Evolutionary conservation across 2,329 filamentous ascomycete genomes (phyloP), one percentile per base, ranked within the genome.

Genomic region (Diaporthe humulicola): DNA sequence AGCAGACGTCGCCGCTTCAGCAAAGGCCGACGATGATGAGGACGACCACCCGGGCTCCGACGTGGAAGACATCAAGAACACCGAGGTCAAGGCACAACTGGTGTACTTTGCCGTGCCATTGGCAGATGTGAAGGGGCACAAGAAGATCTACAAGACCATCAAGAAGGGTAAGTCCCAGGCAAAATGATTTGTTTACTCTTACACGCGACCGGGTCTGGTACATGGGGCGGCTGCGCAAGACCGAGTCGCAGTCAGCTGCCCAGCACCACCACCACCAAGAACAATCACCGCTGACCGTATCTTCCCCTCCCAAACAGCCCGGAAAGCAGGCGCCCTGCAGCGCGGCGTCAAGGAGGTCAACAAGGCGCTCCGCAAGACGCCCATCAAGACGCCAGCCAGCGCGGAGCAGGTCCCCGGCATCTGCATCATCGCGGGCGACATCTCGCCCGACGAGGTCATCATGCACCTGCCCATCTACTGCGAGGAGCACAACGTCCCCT

Each of bases 271-370:
- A 56, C 15, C 10, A 42, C 7, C n/a, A n/a, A n/a, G 17, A 64
- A 30, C 17, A 57, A 30, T 48, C 54, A 42, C 48, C 61, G 50
- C 75, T 74, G 54, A 56, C 22, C 60, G 58, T 52, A 75, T 71
- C n/a, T n/a, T 50, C 30, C 33, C 40, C 60, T 15, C 3, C 28
- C 10, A 33, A 36, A 74, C 85, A 98, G 97, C 96, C 79, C 96
- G 97, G 81, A 98, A 98, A 87, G 92, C 95, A 87, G 97, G 97
- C 87, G 94, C 95, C 75, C 94, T 99, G 82, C 98, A 98, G 88
- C 96, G 97, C 82, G 97, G 97, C 83, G 97, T 99, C 79, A 99
- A 99, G 87, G 97, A 99, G 88, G 96, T 98, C 82, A 96, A 98
- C 87, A 99, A 99, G 88, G 94, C 96, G 45, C 94, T 99, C 80